Conservation (phyloP, 179 eudicot species). For the Carnegiea gigantea region DNA sequence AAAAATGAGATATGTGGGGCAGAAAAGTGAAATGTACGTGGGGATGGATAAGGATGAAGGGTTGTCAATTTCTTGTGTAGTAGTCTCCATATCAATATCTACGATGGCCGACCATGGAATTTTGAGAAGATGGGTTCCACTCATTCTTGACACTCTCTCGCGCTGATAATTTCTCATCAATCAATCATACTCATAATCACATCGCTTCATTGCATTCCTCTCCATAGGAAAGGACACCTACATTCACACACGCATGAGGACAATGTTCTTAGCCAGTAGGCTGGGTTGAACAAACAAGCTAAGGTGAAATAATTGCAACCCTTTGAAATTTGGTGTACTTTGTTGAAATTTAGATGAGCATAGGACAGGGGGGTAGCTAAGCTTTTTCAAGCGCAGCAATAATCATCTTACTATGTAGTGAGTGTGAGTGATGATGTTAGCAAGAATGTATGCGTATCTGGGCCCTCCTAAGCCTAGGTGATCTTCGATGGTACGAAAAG, state of each 20-base stretch:
- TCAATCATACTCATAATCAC: too few species aligned
- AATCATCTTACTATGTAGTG: too few species aligned
- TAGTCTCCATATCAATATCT: not conserved
- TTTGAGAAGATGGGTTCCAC: not conserved
- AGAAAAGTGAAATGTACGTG: slow-evolving; percentile 21
- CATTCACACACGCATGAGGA: not conserved
- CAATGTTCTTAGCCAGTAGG: not conserved
- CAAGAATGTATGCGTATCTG: too few species aligned
- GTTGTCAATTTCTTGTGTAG: not conserved
- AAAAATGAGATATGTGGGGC: not conserved
- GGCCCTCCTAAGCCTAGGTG: too few species aligned
- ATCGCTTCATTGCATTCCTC: too few species aligned
- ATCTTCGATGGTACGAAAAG: too few species aligned
- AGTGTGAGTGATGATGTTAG: too few species aligned
- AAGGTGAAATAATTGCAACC: not conserved
- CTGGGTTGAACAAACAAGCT: not conserved
- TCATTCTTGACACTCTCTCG: not conserved
- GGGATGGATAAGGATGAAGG: slow-evolving; percentile 22
- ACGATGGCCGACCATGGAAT: not conserved
- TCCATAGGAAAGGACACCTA: not conserved
- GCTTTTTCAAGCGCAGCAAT: too few species aligned
- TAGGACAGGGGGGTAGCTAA: not conserved
- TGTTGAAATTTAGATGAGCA: not conserved
- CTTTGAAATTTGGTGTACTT: not conserved
- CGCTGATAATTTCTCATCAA: not conserved